A percentile compares a stretch with the other conserved stretches of the same genome.
phyloP scores from a whole-genome alignment of 2,329 filamentous ascomycete genomes.

The Fusarium cicatricum region DNA sequence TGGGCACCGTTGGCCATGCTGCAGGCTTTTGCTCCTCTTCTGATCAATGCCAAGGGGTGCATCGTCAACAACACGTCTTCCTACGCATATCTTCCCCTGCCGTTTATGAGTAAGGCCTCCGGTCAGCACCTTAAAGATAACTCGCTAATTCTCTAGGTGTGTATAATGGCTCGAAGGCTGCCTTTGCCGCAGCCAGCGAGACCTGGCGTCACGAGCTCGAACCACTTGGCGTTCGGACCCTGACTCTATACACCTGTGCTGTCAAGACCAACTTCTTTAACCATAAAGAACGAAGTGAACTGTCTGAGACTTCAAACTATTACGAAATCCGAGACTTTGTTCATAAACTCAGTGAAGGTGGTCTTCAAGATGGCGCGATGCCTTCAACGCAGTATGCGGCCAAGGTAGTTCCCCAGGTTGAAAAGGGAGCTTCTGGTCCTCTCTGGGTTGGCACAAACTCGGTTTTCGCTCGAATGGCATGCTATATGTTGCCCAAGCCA shows the following conservation, averaged over 20 bases:
- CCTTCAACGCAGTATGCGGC: conserved; percentile 10
- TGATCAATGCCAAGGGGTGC: conserved; percentile 41
- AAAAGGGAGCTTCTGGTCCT: conserved; percentile 28
- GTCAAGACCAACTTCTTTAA: conserved; percentile 31
- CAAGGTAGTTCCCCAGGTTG: conserved; percentile 27
- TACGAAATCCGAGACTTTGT: conserved; percentile 21
- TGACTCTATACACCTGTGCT: conserved; percentile 34
- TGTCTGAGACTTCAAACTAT: conserved; percentile 34
- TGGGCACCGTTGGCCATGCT: conserved; percentile 49
- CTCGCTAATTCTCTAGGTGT: conserved; percentile 16
- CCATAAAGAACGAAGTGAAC: background rate
- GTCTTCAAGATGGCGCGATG: conserved; percentile 19
- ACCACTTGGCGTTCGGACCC: conserved; percentile 39
- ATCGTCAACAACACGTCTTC: conserved; percentile 33
- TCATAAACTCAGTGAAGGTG: conserved; percentile 6
- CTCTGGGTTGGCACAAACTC: conserved; percentile 34
- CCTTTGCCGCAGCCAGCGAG: conserved; percentile 33
- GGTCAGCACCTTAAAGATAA: background rate
- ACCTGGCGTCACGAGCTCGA: conserved; percentile 38
- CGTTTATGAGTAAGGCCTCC: conserved; percentile 3
- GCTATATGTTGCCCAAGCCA: conserved; percentile 6
- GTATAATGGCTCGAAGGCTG: conserved; percentile 41
- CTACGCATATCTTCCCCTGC: conserved; percentile 1
- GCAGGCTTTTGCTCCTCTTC: conserved; percentile 48
- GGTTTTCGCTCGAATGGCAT: conserved; percentile 1